Percentiles rank a stretch among this genome's conserved stretches.
These are phyloP conservation scores for Physcomitrium patens DNA, from an alignment of 225 moss, liverwort and hornwort genomes.

Conservation along the genomic window DNA sequence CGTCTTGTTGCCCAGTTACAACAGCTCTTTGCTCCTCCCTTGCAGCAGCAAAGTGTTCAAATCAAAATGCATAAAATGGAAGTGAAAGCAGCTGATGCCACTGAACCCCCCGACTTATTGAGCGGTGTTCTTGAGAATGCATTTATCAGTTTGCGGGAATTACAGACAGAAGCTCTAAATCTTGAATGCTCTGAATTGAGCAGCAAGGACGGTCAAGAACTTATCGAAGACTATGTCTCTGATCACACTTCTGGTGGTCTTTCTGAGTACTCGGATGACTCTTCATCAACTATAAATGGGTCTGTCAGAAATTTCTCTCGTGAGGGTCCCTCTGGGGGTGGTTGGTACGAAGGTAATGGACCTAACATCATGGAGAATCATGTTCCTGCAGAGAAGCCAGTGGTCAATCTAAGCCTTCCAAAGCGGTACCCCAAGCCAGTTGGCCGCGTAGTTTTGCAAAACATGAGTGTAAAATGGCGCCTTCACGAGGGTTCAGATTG, in stretches of 20 bases:
- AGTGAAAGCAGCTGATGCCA: slow-evolving; percentile 63
- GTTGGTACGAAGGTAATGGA: slow-evolving; percentile 79
- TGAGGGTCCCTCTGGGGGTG: slow-evolving; percentile 57
- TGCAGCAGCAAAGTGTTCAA: slow-evolving; percentile 77
- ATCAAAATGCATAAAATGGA: slow-evolving; percentile 74
- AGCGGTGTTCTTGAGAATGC: slow-evolving; percentile 93
- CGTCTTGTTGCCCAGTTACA: slow-evolving; percentile 92
- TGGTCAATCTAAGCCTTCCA: slow-evolving; percentile 54
- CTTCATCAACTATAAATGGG: slow-evolving; percentile 52
- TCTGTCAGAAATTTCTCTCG: slow-evolving; percentile 46
- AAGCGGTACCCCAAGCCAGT: slow-evolving; percentile 86
- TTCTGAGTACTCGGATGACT: slow-evolving; percentile 63
- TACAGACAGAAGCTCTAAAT: slow-evolving; percentile 56
- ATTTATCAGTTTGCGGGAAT: slow-evolving; percentile 68
- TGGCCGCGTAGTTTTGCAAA: slow-evolving; percentile 78
- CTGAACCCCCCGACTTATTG: slow-evolving; percentile 61
- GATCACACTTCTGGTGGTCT: slow-evolving; percentile 58
- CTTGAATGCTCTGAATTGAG: slow-evolving; percentile 56
- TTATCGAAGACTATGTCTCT: slow-evolving; percentile 92
- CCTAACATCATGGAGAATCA: slow-evolving; percentile 86
- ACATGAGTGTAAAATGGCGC: slow-evolving; percentile 89
- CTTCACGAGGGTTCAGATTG: slow-evolving; percentile 97
- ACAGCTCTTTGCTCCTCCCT: slow-evolving; percentile 89
- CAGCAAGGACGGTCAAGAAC: slow-evolving; percentile 66
- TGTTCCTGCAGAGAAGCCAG: slow-evolving; percentile 62